Percentiles rank a stretch among this genome's conserved stretches.
These are phyloP conservation scores for Leptographium wingfieldii DNA, from an alignment of 2,329 filamentous ascomycete genomes.

Conservation along the genomic window DNA sequence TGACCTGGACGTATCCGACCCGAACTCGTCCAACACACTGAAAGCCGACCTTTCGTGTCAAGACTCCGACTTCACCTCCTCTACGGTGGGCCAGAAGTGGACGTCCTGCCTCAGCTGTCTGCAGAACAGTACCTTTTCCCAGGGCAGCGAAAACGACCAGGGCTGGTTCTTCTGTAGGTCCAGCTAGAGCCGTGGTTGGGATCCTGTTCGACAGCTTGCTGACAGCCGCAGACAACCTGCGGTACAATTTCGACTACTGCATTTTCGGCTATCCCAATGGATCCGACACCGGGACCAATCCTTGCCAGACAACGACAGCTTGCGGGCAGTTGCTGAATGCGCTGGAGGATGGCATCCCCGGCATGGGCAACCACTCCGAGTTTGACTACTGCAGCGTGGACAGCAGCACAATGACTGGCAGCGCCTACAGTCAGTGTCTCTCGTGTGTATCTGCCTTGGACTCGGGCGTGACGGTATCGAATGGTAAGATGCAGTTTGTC, in stretches of 20 bases:
- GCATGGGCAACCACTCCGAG: conserved; percentile 20
- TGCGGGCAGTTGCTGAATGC: conserved; percentile 32
- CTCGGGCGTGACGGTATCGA: conserved; percentile 31
- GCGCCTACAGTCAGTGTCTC: conserved; percentile 26
- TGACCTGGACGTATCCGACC: conserved; percentile 28
- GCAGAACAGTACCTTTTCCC: conserved; percentile 34
- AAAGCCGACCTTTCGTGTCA: conserved; percentile 34
- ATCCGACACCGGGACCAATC: conserved; percentile 28
- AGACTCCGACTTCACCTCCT: conserved; percentile 29
- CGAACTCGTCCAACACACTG: conserved; percentile 31
- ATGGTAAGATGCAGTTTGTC: conserved; percentile 27
- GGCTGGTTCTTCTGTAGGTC: conserved; percentile 45
- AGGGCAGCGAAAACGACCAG: conserved; percentile 37
- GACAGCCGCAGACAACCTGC: conserved; percentile 33
- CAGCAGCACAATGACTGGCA: conserved; percentile 22
- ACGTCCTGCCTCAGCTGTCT: conserved; percentile 38
- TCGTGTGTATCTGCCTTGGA: conserved; percentile 32
- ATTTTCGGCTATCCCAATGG: conserved; percentile 39
- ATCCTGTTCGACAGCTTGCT: not conserved
- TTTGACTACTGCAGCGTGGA: conserved; percentile 35
- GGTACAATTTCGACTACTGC: conserved; percentile 39
- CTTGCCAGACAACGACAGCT: conserved; percentile 37
- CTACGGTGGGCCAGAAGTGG: conserved; percentile 30
- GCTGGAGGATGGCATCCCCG: conserved; percentile 27
- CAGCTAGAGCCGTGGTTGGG: not conserved